A percentile compares a stretch with the other conserved stretches of the same genome.
Evolutionary conservation across 768 basidiomycete genomes (phyloP).

Genomic region (Naematelia aurantialba): DNA sequence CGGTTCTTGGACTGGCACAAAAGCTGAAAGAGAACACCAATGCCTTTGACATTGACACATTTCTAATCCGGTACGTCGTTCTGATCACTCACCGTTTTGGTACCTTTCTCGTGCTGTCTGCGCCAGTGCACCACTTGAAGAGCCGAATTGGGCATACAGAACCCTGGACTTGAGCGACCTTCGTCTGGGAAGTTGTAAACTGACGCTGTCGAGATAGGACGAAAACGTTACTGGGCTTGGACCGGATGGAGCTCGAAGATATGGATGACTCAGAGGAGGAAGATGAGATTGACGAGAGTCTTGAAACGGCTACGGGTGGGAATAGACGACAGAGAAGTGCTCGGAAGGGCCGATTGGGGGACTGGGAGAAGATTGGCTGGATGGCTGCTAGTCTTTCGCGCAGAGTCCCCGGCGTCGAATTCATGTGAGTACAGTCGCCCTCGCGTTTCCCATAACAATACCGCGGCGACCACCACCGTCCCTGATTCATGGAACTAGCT

Average conservation of each 20-base stretch:
- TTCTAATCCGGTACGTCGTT: slow-evolving; percentile 55
- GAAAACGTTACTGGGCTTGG: slow-evolving; percentile 29
- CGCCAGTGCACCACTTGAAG: no score
- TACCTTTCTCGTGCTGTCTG: no score
- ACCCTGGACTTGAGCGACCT: no score
- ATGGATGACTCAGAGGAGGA: slow-evolving; percentile 54
- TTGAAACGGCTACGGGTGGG: slow-evolving; percentile 39
- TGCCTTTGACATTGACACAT: slow-evolving; percentile 89
- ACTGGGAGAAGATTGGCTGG: slow-evolving; percentile 84
- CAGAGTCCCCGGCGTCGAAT: slow-evolving; percentile 74
- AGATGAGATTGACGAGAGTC: slow-evolving; percentile 36
- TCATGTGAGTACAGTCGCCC: slow-evolving; percentile 63
- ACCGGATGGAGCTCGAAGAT: slow-evolving; percentile 39
- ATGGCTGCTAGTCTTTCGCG: slow-evolving; percentile 75
- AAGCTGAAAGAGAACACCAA: slow-evolving; percentile 82
- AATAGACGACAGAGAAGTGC: slow-evolving; percentile 53
- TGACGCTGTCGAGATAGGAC: no score
- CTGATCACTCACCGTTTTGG: background rate
- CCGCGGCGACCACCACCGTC: background rate
- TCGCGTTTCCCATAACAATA: background rate
- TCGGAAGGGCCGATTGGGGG: slow-evolving; percentile 43
- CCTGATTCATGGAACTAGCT: background rate
- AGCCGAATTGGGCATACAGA: no score
- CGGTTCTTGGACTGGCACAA: slow-evolving; percentile 82
- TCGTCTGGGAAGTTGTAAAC: no score